These are phyloP conservation scores for Marasmius oreades DNA, from an alignment of 1,284 basidiomycete genomes.

Conservation along the genomic window DNA sequence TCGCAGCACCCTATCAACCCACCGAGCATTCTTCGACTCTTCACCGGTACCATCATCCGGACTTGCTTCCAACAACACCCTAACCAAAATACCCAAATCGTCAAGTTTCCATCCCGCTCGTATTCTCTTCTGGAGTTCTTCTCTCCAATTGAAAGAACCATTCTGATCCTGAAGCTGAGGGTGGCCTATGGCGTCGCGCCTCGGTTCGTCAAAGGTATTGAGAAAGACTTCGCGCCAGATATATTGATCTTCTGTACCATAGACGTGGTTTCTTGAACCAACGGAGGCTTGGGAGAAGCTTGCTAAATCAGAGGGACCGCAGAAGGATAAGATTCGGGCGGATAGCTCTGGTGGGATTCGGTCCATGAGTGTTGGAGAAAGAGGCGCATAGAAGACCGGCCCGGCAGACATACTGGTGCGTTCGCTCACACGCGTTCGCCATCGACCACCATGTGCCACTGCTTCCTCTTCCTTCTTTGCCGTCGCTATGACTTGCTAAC, in stretches of 20 bases:
- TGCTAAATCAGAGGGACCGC: constrained; percentile 50
- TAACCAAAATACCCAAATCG: constrained; percentile 38
- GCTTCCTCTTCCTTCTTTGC: too few species aligned
- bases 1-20: constrained; percentile 36
- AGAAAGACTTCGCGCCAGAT: constrained; percentile 66
- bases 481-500: too few species aligned
- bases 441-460: too few species aligned
- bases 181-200: constrained; percentile 25
- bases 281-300: constrained; percentile 53
- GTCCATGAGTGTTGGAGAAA: too few species aligned
- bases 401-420: too few species aligned
- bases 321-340: constrained; percentile 51
- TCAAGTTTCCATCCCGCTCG: constrained; percentile 21
- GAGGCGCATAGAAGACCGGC: too few species aligned
- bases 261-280: constrained; percentile 43
- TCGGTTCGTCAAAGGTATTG: constrained; percentile 58
- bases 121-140: constrained; percentile 36
- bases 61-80: constrained; percentile 38
- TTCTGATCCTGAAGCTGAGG: constrained; percentile 9
- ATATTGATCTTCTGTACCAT: constrained; percentile 46
- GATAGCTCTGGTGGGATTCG: constrained; percentile 50
- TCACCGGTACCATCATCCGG: constrained; percentile 24
- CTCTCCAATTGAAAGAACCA: constrained; percentile 33
- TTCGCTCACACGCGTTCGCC: too few species aligned
- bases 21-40: constrained; percentile 35